phyloP scores from a whole-genome alignment of 805 yeast species.

The Yarrowia hollandica region DNA sequence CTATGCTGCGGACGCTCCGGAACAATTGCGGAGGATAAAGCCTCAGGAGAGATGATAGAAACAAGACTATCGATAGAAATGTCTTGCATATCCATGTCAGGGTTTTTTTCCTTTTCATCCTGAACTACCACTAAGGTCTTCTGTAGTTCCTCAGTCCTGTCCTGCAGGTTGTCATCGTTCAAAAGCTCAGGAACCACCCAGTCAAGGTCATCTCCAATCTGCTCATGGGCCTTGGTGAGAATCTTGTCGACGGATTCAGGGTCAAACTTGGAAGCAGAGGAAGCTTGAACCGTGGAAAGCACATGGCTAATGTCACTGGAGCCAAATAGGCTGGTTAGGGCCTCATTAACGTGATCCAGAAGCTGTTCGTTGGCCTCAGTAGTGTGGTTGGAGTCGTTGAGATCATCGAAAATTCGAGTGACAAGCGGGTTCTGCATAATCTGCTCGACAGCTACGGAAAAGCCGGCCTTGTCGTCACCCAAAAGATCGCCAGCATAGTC shows the following conservation, averaged over 20 bases:
- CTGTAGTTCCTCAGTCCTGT: neutral
- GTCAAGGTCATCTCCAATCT: neutral
- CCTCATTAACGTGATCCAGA: neutral
- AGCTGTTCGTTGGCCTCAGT: neutral
- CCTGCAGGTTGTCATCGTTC: neutral
- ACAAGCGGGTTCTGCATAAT: neutral
- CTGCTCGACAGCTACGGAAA: neutral
- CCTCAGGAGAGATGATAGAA: neutral
- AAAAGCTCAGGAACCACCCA: neutral
- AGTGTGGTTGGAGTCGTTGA: neutral
- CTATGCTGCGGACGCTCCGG: too few species aligned
- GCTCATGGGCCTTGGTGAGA: neutral
- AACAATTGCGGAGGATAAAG: neutral
- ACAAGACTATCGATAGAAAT: neutral
- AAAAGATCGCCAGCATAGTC: slow-evolving; percentile 1
- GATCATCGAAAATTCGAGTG: neutral
- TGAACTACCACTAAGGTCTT: neutral
- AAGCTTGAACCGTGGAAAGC: too few species aligned
- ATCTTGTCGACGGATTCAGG: neutral
- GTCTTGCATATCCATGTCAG: neutral
- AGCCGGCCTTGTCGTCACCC: neutral
- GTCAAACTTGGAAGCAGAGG: neutral
- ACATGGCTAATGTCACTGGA: neutral
- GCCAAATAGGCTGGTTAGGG: neutral
- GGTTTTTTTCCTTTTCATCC: neutral